These are phyloP conservation scores for Erysimum cheiranthoides DNA, from an alignment of 345 rosid genomes.

Conservation along the genomic window DNA sequence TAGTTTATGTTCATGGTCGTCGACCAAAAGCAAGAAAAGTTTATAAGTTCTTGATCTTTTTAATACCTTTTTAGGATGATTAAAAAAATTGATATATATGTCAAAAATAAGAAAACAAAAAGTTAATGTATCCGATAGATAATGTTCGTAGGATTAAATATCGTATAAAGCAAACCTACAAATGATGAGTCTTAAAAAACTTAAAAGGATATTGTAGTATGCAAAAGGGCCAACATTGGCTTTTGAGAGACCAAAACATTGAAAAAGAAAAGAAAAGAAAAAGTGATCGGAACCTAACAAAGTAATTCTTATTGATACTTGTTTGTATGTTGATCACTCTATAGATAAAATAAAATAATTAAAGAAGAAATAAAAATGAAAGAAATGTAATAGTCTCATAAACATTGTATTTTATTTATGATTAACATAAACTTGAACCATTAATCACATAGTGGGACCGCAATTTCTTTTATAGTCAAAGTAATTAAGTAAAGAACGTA, in stretches of 20 bases:
- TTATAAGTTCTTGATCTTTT: conserved; percentile 29
- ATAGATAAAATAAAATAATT: background rate
- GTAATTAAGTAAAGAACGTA: conserved; percentile 23
- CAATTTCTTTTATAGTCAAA: conserved; percentile 1
- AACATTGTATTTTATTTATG: background rate
- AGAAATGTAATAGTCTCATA: background rate
- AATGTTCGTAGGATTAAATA: conserved; percentile 25
- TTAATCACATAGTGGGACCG: conserved; percentile 28
- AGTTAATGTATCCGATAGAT: conserved; percentile 19
- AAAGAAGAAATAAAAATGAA: background rate
- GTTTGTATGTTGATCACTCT: background rate
- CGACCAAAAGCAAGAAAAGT: conserved; percentile 31
- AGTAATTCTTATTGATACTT: conserved; percentile 21
- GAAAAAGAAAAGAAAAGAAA: background rate
- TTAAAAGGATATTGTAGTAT: conserved; percentile 29
- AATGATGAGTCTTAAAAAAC: conserved; percentile 34
- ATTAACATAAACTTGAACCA: background rate
- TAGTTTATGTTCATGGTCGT: conserved; percentile 29
- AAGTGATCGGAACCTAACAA: conserved; percentile 25
- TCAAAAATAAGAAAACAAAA: conserved; percentile 29
- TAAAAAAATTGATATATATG: conserved; percentile 19
- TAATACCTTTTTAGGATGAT: conserved; percentile 17
- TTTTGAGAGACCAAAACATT: conserved; percentile 28
- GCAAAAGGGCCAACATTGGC: conserved; percentile 43
- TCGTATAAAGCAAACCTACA: conserved; percentile 30